Base-by-base conservation (phyloP, 2,329 filamentous ascomycete species). In the Aspergillus sp. region DNA sequence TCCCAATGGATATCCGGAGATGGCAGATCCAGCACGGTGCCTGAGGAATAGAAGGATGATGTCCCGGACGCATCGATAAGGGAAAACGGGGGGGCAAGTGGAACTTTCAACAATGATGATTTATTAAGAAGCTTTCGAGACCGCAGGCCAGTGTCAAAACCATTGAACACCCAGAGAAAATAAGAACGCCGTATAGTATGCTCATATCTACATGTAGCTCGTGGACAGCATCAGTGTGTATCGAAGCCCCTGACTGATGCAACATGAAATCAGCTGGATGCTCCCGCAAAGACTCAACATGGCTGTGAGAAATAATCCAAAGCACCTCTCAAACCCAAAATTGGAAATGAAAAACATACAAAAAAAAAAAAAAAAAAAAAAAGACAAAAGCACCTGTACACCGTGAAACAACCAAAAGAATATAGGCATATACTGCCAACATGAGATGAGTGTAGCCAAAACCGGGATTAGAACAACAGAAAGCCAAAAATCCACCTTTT, bases 171-270 rank as follows among this genome's bases (percentile, higher is more conserved):
- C 52, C 54, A 57, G 42, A 44, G 33, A 54, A 57, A 48, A 47
- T 36, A 47, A 52, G 45, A 64, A 64, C 61, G 60, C 65, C 64
- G 50, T 54, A 57, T 55, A 19, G 19, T 19, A 67, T 67, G 64
- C 64, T 64, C 59, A 61, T 65, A 66, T 67, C 63, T 67, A 67
- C 64, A 67, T 61, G 52, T 56, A 60, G 44, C 46, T 59, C 59
- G 55, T 64, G 40, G 49, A 47, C 58, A 54, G 52, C 55, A 58
- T 60, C 55, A 58, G 51, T 59, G 55, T 62, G 58, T 59, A 53
- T 57, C 58, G 54, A 53, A 51, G 46, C 47, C 53, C 19, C 56
- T 50, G 42, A 37, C 51, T 48, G 50, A 50, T 47, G 44, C 45
- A 47, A 40, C 45, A 45, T 47, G 49, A 44, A 42, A 53, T 54